Percentiles rank a stretch among this genome's conserved stretches.
Evolutionary conservation across 768 basidiomycete species (phyloP).

Genomic region (Porphyrellus cyaneotinctus): DNA sequence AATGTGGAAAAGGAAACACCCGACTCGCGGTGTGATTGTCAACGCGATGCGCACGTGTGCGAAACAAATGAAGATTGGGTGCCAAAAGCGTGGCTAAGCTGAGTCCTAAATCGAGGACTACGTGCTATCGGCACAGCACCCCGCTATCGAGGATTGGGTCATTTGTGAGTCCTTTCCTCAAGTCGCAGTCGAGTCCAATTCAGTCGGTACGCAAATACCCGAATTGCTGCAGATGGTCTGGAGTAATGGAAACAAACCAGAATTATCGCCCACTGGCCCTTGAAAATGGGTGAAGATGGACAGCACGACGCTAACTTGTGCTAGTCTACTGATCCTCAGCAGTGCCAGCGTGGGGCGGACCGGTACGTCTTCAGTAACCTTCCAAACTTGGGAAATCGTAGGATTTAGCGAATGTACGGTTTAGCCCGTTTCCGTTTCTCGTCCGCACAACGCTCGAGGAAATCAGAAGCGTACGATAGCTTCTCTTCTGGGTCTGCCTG

Average conservation of each 20-base stretch:
- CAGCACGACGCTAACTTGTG: neutral
- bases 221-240: neutral
- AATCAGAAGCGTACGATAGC: neutral
- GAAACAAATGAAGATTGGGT: neutral
- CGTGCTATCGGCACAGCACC: neutral
- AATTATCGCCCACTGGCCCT: neutral
- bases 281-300: neutral
- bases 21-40: neutral
- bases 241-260: neutral
- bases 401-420: neutral
- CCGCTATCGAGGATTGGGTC: neutral
- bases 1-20: neutral
- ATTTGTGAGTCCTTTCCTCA: neutral
- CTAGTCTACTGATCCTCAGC: neutral
- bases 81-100: slow-evolving; percentile 3
- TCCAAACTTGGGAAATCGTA: neutral
- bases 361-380: neutral
- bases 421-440: neutral
- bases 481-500: neutral
- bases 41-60: slow-evolving; percentile 1
- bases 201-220: neutral
- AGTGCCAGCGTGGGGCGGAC: no score
- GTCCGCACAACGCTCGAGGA: neutral
- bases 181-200: no score
- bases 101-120: neutral